Conservation (phyloP, 2,329 filamentous ascomycete genomes). For the Colletotrichum eremochloae region DNA sequence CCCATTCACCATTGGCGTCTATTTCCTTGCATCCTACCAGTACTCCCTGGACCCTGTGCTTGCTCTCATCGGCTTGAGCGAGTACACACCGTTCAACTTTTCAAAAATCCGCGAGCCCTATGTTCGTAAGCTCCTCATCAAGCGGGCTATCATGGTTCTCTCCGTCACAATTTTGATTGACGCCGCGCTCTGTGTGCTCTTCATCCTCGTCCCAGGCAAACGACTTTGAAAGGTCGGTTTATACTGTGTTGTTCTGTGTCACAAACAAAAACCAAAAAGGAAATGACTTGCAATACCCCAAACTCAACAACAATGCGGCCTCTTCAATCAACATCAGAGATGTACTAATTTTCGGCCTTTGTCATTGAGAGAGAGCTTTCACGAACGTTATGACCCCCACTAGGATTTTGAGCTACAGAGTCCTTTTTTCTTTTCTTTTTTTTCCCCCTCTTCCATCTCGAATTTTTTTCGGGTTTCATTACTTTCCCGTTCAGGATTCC, state of each 20-base stretch:
- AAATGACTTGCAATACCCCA: conserved; percentile 18
- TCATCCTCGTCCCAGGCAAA: conserved; percentile 95
- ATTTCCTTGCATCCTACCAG: conserved; percentile 90
- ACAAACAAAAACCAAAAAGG: neutral
- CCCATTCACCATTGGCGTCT: conserved; percentile 92
- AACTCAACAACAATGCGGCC: conserved; percentile 6
- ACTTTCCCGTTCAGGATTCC: conserved; percentile 36
- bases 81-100: conserved; percentile 97
- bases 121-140: conserved; percentile 85
- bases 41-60: conserved; percentile 95
- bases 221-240: conserved; percentile 67
- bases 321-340: neutral
- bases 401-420: conserved; percentile 36
- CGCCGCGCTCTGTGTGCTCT: conserved; percentile 86
- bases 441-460: neutral
- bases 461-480: conserved; percentile 23
- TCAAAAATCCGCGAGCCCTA: conserved; percentile 90
- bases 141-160: conserved; percentile 86
- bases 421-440: neutral
- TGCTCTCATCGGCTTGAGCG: conserved; percentile 89
- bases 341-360: conserved; percentile 8
- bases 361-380: conserved; percentile 17
- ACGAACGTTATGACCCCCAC: conserved; percentile 38
- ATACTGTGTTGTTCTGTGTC: conserved; percentile 11
- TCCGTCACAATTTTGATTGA: conserved; percentile 81